A percentile compares a stretch with the other conserved stretches of the same genome.
phyloP scores from a whole-genome alignment of 129 eudicot genomes.

The Scalesia atractyloides region DNA sequence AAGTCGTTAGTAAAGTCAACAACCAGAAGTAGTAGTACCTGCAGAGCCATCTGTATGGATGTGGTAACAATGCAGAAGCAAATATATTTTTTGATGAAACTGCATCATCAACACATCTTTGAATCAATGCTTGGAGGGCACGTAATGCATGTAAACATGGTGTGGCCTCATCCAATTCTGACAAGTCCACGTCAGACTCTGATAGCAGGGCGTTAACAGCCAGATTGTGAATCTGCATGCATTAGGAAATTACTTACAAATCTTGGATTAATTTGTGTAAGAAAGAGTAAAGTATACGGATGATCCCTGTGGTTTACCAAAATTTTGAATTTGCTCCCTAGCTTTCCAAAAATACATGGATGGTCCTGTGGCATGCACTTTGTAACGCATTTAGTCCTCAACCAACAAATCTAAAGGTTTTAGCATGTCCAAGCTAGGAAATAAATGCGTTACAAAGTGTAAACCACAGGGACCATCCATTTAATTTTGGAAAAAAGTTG shows the following conservation, averaged over 20 bases:
- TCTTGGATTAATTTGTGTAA: too few relatives aligned
- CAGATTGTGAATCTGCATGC: constrained; percentile 76
- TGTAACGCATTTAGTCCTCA: too few relatives aligned
- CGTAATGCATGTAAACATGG: constrained; percentile 89
- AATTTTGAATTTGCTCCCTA: too few relatives aligned
- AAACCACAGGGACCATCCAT: too few relatives aligned
- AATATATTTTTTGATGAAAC: constrained; percentile 78
- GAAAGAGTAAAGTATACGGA: too few relatives aligned
- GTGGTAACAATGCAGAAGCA: constrained; percentile 91
- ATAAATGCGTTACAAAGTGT: too few relatives aligned
- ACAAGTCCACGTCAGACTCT: constrained; percentile 67
- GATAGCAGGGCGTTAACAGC: constrained; percentile 89
- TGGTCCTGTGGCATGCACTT: too few relatives aligned
- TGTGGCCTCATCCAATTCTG: constrained; percentile 72
- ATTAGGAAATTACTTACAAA: constrained; percentile 21
- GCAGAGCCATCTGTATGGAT: constrained; percentile 98
- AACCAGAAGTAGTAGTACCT: constrained; percentile 45
- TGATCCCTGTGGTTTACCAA: too few relatives aligned
- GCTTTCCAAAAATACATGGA: too few relatives aligned
- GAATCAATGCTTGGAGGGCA: constrained; percentile 78
- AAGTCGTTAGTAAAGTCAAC: constrained; percentile 16
- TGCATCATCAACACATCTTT: constrained; percentile 90
- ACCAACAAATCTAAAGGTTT: too few relatives aligned
- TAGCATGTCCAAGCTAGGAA: too few relatives aligned
- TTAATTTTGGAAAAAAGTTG: too few relatives aligned